phyloP scores from a whole-genome alignment of 345 rosid species.

The Salix arbutifolia region DNA sequence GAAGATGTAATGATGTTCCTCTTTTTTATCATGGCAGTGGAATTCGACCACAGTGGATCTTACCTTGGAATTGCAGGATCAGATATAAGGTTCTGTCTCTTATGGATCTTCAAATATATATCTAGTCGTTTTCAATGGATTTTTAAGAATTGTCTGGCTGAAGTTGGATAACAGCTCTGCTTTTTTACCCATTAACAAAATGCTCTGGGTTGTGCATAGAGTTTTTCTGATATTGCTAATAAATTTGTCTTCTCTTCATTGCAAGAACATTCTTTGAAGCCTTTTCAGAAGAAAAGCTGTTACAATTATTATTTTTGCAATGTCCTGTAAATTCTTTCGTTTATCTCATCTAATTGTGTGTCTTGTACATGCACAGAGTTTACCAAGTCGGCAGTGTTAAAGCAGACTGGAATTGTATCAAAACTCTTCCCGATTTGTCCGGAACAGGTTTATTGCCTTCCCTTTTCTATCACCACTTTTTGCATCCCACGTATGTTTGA shows the following conservation, averaged over 20 bases:
- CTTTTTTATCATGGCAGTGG: conserved; percentile 54
- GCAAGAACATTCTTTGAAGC: background rate
- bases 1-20: background rate
- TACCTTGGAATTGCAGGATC: conserved; percentile 85
- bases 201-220: background rate
- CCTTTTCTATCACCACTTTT: background rate
- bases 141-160: background rate
- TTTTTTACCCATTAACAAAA: background rate
- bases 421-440: conserved; percentile 88
- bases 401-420: conserved; percentile 88
- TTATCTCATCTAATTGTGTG: background rate
- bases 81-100: conserved; percentile 60
- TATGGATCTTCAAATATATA: background rate
- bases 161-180: background rate
- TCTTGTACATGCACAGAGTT: conserved; percentile 39
- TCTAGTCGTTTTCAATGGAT: background rate
- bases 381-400: conserved; percentile 89
- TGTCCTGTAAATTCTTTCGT: background rate
- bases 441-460: conserved; percentile 59
- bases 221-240: background rate
- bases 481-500: background rate
- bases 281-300: too few species aligned
- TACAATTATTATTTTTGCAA: background rate
- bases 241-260: background rate
- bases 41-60: conserved; percentile 82